Percentiles rank a stretch among this genome's conserved stretches.
These are phyloP conservation scores for Hondaea fermentalgiana DNA, from an alignment of 108 stramenopile genomes.

Conservation along the genomic window DNA sequence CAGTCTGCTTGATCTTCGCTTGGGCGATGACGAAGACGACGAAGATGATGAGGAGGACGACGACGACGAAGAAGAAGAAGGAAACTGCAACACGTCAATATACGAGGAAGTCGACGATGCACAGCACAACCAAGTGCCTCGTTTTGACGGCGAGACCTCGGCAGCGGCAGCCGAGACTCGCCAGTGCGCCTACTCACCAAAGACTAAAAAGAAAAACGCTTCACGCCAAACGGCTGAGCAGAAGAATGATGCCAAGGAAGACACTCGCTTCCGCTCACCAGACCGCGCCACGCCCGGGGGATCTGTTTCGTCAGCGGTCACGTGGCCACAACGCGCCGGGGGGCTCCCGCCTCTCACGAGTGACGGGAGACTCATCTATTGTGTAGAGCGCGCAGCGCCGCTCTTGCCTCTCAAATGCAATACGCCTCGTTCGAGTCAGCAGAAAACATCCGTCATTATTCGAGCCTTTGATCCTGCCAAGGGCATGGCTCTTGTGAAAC, in stretches of 20 bases:
- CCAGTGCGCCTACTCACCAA: no score
- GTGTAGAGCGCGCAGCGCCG: neutral
- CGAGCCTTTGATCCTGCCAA: neutral
- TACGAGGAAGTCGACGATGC: no score
- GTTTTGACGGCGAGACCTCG: no score
- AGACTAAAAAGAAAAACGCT: no score
- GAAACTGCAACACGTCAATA: no score
- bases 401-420: neutral
- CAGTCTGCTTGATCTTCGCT: neutral
- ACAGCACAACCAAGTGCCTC: no score
- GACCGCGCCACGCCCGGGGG: neutral
- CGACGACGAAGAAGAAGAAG: neutral
- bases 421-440: neutral
- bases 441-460: neutral
- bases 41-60: neutral
- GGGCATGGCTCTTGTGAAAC: neutral
- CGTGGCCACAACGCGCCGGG: neutral
- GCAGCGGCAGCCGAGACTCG: no score
- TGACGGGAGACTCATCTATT: neutral
- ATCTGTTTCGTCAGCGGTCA: neutral
- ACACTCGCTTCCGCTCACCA: neutral
- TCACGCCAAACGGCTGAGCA: neutral
- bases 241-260: neutral
- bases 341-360: neutral
- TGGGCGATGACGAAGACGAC: neutral